phyloP scores from a whole-genome alignment of 805 yeast species.

The Cyberlindnera samutprakarnensis region DNA sequence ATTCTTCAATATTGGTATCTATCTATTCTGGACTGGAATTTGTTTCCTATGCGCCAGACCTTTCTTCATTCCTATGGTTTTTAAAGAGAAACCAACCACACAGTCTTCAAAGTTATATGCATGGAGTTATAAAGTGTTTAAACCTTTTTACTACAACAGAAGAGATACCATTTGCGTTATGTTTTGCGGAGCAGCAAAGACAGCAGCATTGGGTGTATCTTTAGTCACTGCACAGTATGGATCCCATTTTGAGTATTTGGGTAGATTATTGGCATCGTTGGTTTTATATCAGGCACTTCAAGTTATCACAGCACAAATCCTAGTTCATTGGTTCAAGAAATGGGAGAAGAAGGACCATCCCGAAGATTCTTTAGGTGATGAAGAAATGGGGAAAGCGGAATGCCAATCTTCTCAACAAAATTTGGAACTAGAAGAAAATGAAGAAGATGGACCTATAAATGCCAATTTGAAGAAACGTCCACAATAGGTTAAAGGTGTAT shows the following conservation, averaged over 20 bases:
- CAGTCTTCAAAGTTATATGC: constrained; percentile 37
- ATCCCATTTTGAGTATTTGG: constrained; percentile 48
- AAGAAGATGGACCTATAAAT: too few relatives aligned
- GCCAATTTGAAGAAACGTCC: too few relatives aligned
- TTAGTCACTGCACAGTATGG: constrained; percentile 79
- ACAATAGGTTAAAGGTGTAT: too few relatives aligned
- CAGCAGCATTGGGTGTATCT: constrained; percentile 88
- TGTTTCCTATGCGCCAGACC: constrained; percentile 60
- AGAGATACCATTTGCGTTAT: constrained; percentile 70
- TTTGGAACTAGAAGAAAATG: too few relatives aligned
- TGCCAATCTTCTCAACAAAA: too few relatives aligned
- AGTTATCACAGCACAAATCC: constrained; percentile 70
- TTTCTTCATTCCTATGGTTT: constrained; percentile 35
- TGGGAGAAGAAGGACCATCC: constrained; percentile 42
- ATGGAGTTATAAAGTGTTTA: constrained; percentile 27
- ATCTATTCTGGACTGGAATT: constrained; percentile 64
- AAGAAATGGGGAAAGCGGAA: too few relatives aligned
- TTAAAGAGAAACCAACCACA: constrained; percentile 40
- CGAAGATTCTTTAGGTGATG: too few relatives aligned
- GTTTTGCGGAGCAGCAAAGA: constrained; percentile 90
- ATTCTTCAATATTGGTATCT: constrained; percentile 76
- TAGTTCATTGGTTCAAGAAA: constrained; percentile 56
- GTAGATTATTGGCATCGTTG: constrained; percentile 69
- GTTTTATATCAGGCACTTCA: constrained; percentile 86
- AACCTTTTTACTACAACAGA: constrained; percentile 66